Evolutionary conservation across 345 rosid genomes (phyloP).

Genomic region (Arabidopsis thaliana): DNA sequence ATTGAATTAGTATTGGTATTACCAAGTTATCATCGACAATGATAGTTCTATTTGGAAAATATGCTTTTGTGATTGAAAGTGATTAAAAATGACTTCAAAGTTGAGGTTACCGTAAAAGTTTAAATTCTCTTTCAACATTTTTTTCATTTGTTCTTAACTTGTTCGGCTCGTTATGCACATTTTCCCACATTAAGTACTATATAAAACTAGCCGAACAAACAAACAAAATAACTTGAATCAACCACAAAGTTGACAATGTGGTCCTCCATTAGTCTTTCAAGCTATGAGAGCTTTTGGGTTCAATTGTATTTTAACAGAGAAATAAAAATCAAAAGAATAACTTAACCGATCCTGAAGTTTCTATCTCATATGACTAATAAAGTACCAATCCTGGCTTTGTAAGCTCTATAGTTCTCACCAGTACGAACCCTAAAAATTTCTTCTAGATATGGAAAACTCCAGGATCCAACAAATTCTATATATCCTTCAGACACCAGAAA

Average conservation of each 20-base stretch:
- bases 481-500: conserved; percentile 25
- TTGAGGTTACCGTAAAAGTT: background rate
- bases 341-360: conserved; percentile 24
- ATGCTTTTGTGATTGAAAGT: background rate
- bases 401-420: conserved; percentile 8
- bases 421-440: conserved; percentile 20
- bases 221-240: background rate
- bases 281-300: conserved; percentile 11
- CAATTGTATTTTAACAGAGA: conserved; percentile 17
- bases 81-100: background rate
- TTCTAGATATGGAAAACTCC: conserved; percentile 7
- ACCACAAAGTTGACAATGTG: conserved; percentile 12
- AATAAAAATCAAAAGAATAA: conserved; percentile 26
- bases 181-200: background rate
- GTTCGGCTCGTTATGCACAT: background rate
- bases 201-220: no score
- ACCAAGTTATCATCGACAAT: background rate
- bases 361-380: conserved; percentile 26
- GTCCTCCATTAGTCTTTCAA: conserved; percentile 28
- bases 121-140: background rate
- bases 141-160: background rate
- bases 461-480: conserved; percentile 1
- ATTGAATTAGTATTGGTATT: background rate
- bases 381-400: conserved; percentile 13
- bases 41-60: background rate